phyloP scores from a whole-genome alignment of 2,329 filamentous ascomycete species.

The Trichoderma citrinoviride region DNA sequence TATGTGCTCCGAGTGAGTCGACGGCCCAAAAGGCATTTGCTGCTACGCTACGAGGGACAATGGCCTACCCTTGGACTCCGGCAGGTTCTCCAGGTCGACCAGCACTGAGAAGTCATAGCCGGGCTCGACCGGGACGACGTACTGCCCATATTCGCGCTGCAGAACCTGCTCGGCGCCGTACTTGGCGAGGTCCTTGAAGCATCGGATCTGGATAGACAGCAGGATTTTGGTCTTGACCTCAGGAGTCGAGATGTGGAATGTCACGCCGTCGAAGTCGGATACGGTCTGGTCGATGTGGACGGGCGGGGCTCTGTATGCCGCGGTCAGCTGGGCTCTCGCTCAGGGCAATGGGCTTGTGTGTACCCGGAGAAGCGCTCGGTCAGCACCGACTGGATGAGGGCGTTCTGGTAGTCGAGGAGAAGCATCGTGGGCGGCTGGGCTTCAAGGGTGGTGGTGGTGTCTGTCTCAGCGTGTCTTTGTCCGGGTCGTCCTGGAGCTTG shows the following conservation, averaged over 20 bases:
- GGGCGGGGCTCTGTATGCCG: constrained; percentile 66
- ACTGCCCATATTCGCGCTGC: constrained; percentile 89
- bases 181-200: constrained; percentile 85
- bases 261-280: constrained; percentile 98
- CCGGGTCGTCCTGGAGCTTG: constrained; percentile 29
- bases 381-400: constrained; percentile 92
- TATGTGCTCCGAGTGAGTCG: constrained; percentile 33
- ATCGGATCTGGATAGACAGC: constrained; percentile 92
- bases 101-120: constrained; percentile 96
- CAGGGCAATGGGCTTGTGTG: background rate
- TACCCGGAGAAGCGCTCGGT: constrained; percentile 92
- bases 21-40: background rate
- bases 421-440: constrained; percentile 59
- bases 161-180: constrained; percentile 92
- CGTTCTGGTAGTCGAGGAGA: constrained; percentile 98
- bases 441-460: constrained; percentile 31
- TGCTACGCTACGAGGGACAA: background rate
- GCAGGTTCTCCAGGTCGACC: constrained; percentile 84
- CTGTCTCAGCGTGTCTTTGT: constrained; percentile 9
- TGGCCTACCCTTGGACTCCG: constrained; percentile 66
- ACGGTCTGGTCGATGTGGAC: constrained; percentile 95
- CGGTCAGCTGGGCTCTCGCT: constrained; percentile 35
- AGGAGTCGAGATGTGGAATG: constrained; percentile 96
- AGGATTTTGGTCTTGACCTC: constrained; percentile 92
- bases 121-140: constrained; percentile 80